Evolutionary conservation across 257 asterid genomes (phyloP).

Genomic region (Nicotiana tomentosiformis): DNA sequence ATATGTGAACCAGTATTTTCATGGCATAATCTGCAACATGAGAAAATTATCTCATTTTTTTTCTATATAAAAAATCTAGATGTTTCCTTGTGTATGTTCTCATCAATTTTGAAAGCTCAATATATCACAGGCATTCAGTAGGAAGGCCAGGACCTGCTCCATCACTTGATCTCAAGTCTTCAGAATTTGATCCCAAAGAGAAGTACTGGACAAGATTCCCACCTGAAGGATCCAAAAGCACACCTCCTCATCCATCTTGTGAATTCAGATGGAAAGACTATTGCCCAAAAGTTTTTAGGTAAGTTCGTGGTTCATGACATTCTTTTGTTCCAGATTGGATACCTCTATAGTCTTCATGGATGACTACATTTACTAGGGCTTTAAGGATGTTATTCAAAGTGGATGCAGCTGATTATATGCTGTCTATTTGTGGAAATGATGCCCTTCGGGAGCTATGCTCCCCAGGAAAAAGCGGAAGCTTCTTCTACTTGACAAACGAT

Average conservation of each 20-base stretch:
- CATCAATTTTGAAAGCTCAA: background rate
- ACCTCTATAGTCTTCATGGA: background rate
- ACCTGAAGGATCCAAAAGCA: conserved; percentile 16
- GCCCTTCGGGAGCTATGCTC: conserved; percentile 15
- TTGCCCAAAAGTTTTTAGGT: conserved; percentile 17
- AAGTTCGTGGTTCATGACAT: background rate
- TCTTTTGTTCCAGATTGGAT: background rate
- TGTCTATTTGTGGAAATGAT: conserved; percentile 14
- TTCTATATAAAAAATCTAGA: background rate
- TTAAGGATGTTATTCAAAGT: conserved; percentile 17
- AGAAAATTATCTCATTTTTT: background rate
- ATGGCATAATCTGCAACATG: background rate
- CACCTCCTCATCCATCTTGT: conserved; percentile 10
- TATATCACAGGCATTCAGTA: conserved; percentile 6
- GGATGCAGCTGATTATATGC: conserved; percentile 11
- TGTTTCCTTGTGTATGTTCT: background rate
- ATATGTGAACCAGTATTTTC: background rate
- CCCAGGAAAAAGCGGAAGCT: conserved; percentile 17
- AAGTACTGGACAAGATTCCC: conserved; percentile 12
- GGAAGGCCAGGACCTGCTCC: conserved; percentile 11
- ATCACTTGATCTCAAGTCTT: conserved; percentile 11
- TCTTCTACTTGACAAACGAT: conserved; percentile 9
- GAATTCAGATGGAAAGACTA: conserved; percentile 19
- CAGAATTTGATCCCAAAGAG: conserved; percentile 13
- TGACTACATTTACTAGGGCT: background rate